Evolutionary conservation across 2,329 filamentous ascomycete genomes (phyloP).

Genomic region (Alternaria sp.): DNA sequence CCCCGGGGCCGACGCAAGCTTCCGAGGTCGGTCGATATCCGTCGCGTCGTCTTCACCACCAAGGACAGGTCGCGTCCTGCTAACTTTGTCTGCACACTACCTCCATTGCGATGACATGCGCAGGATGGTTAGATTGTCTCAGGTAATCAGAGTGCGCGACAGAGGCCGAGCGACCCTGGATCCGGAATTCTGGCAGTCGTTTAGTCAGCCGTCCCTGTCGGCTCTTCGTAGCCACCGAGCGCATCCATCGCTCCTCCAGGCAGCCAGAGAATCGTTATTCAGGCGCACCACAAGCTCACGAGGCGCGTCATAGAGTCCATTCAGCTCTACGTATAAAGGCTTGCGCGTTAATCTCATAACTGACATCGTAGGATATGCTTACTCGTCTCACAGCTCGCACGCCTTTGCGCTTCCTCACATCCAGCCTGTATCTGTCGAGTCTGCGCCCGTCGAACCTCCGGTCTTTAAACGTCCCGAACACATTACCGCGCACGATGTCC

Average conservation of each 20-base stretch:
- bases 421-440: constrained; percentile 5
- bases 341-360: neutral
- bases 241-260: neutral
- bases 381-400: constrained; percentile 6
- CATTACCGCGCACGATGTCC: constrained; percentile 34
- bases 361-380: constrained; percentile 9
- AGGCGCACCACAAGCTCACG: neutral
- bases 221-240: neutral
- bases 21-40: neutral
- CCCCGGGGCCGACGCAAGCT: neutral
- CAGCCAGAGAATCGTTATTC: neutral
- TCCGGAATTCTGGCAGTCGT: neutral
- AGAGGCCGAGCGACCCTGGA: neutral
- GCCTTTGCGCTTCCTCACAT: constrained; percentile 7
- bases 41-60: neutral
- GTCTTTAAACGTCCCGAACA: neutral
- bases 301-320: neutral
- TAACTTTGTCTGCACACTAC: neutral
- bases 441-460: neutral
- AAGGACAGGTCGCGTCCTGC: neutral
- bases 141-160: neutral
- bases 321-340: neutral
- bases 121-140: neutral
- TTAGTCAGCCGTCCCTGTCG: constrained; percentile 1
- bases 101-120: neutral